Evolutionary conservation across 208 protist species (phyloP).

Genomic region (Acanthamoeba culbertsoni): DNA sequence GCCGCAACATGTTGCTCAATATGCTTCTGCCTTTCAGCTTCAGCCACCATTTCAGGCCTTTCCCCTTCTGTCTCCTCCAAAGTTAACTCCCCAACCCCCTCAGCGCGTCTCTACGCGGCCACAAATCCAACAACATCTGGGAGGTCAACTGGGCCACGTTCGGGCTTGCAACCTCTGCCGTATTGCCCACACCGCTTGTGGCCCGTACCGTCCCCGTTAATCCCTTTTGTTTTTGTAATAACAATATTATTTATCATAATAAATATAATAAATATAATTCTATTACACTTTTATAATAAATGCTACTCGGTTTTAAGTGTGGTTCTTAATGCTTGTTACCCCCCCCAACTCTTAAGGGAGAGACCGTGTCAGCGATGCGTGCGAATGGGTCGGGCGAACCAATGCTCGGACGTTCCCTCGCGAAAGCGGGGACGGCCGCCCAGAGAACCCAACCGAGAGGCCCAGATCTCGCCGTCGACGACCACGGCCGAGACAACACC

Average conservation of each 20-base stretch:
- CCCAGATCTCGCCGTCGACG: background rate
- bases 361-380: background rate
- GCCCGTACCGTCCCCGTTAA: background rate
- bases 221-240: background rate
- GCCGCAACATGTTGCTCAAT: background rate
- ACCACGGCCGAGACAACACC: background rate
- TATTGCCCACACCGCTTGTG: background rate
- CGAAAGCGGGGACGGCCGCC: background rate
- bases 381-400: background rate
- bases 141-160: background rate
- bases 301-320: background rate
- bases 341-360: background rate
- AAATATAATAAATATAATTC: background rate
- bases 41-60: background rate
- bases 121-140: background rate
- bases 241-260: background rate
- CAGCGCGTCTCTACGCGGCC: background rate
- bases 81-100: background rate
- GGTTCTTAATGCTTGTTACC: background rate
- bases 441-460: background rate
- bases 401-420: background rate
- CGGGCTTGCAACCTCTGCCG: slow-evolving; percentile 19
- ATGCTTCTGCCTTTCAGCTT: background rate
- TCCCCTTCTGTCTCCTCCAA: background rate
- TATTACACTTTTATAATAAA: background rate